phyloP scores from a whole-genome alignment of 257 asterid genomes.

The Plantago major region DNA sequence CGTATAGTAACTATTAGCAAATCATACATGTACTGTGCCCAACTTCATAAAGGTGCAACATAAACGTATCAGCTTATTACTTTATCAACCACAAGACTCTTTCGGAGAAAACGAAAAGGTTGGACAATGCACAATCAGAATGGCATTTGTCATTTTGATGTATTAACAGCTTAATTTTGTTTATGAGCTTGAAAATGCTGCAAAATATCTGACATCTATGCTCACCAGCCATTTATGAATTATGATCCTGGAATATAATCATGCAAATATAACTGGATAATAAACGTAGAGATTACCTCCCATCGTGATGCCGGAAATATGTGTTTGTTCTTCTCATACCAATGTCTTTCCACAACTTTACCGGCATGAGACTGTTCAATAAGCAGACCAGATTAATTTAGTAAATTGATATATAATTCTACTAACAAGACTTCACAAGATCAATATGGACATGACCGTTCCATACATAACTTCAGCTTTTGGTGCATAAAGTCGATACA shows the following conservation, averaged over 20 bases:
- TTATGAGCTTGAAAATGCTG: too few species aligned
- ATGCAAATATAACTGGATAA: not conserved
- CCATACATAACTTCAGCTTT: not conserved
- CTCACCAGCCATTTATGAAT: too few species aligned
- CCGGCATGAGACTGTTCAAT: constrained; percentile 95
- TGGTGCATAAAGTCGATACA: not conserved
- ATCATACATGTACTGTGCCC: not conserved
- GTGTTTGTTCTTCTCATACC: constrained; percentile 99
- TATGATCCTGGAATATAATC: not conserved
- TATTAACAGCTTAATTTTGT: not conserved
- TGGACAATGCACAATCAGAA: constrained; percentile 1
- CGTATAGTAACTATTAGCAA: not conserved
- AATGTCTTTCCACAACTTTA: constrained; percentile 98
- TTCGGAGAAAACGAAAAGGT: not conserved
- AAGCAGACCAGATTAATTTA: constrained; percentile 9
- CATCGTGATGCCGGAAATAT: constrained; percentile 98
- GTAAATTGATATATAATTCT: constrained; percentile 3
- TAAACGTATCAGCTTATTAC: too few species aligned
- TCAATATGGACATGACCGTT: not conserved
- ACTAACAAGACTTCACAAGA: constrained; percentile 1
- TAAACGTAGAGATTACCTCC: constrained; percentile 59
- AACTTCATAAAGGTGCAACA: too few species aligned
- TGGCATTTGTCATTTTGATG: constrained; percentile 5
- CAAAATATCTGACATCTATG: too few species aligned
- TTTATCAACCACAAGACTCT: too few species aligned